Percentiles rank a stretch among this genome's conserved stretches.
Conservation (phyloP, 805 yeast genomes). For the Kazachstania martiniae region DNA sequence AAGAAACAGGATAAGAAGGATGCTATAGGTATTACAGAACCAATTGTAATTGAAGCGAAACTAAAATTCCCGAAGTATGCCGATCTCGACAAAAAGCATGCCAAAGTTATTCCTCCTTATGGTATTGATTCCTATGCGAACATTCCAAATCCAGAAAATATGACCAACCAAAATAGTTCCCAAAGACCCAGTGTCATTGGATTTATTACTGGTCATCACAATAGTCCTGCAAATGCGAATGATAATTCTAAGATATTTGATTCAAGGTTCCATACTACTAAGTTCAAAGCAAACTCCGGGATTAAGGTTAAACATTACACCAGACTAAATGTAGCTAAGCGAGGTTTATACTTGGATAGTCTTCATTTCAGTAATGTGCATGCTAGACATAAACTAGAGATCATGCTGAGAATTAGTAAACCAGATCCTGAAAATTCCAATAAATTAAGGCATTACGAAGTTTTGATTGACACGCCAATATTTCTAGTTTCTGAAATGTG, state of each 20-base stretch:
- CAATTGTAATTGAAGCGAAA: slow-evolving; percentile 19
- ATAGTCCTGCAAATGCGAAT: background rate
- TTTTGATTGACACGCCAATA: slow-evolving; percentile 69
- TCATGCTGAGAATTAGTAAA: slow-evolving; percentile 56
- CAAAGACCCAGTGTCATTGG: slow-evolving; percentile 7
- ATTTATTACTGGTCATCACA: slow-evolving; percentile 9
- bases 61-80: slow-evolving; percentile 22
- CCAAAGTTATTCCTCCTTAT: slow-evolving; percentile 23
- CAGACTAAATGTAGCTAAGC: slow-evolving; percentile 13
- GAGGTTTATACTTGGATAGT: slow-evolving; percentile 46
- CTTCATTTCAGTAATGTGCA: slow-evolving; percentile 50
- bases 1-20: slow-evolving; percentile 1
- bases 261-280: slow-evolving; percentile 2
- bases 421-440: slow-evolving; percentile 37
- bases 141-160: slow-evolving; percentile 6
- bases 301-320: slow-evolving; percentile 12
- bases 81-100: slow-evolving; percentile 14
- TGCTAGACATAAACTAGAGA: slow-evolving; percentile 55
- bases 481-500: slow-evolving; percentile 37
- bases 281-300: slow-evolving; percentile 11
- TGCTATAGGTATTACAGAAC: slow-evolving; percentile 12
- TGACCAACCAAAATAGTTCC: background rate
- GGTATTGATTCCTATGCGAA: slow-evolving; percentile 22
- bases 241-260: background rate
- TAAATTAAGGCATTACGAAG: slow-evolving; percentile 66